Conservation (phyloP, 148 eudicot species). For the Hydrangea macrophylla region DNA sequence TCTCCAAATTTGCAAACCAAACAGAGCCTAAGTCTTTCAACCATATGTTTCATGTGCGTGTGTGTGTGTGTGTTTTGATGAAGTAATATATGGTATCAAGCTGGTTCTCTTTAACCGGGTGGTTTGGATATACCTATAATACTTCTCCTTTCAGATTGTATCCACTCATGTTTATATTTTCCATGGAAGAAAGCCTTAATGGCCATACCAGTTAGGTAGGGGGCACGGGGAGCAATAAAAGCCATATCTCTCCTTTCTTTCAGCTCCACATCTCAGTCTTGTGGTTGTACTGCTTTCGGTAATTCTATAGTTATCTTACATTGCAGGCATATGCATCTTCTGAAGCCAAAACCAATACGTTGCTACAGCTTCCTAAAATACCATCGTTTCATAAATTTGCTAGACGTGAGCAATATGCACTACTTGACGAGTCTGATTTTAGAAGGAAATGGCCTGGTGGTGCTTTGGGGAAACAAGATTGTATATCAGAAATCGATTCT, state of each 20-base stretch:
- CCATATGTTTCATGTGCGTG: no score
- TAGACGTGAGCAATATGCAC: constrained; percentile 75
- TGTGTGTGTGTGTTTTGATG: no score
- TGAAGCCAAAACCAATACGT: constrained; percentile 54
- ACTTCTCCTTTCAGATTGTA: background rate
- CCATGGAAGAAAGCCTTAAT: background rate
- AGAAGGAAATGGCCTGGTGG: constrained; percentile 69
- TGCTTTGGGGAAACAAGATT: constrained; percentile 71
- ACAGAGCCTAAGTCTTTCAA: no score
- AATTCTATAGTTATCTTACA: constrained; percentile 9
- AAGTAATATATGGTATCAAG: background rate
- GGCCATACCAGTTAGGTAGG: background rate
- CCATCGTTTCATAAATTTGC: constrained; percentile 94
- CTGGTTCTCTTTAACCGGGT: background rate
- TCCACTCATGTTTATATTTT: background rate
- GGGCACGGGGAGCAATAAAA: background rate
- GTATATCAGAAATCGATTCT: constrained; percentile 88
- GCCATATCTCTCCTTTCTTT: background rate
- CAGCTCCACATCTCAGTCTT: background rate
- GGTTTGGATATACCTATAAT: background rate
- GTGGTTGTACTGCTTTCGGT: background rate
- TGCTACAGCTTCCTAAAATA: constrained; percentile 82
- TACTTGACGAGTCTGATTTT: constrained; percentile 65
- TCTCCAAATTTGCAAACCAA: no score
- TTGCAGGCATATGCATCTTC: constrained; percentile 88